Evolutionary conservation across 106 monocot species (phyloP).

Genomic region (Acorus gramineus): DNA sequence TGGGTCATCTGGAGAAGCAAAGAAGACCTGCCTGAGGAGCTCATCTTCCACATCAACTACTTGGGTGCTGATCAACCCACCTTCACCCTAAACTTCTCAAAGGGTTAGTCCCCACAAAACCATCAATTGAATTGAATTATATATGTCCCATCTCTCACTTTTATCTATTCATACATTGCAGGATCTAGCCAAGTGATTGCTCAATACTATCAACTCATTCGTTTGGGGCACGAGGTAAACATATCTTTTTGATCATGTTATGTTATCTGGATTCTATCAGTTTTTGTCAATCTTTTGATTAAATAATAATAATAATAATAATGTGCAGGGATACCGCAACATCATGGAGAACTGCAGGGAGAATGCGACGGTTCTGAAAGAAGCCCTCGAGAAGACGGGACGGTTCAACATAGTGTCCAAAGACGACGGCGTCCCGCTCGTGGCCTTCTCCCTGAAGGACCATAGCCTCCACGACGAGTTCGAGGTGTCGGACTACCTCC

Average conservation of each 20-base stretch:
- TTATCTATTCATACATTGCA: slow-evolving; percentile 5
- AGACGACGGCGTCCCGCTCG: slow-evolving; percentile 83
- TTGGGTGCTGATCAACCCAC: slow-evolving; percentile 91
- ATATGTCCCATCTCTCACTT: neutral
- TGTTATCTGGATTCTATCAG: too few species aligned
- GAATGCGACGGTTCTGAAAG: slow-evolving; percentile 67
- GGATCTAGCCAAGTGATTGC: slow-evolving; percentile 90
- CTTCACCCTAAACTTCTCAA: slow-evolving; percentile 97
- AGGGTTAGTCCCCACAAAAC: slow-evolving; percentile 30
- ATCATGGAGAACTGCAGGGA: slow-evolving; percentile 90
- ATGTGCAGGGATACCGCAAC: slow-evolving; percentile 74
- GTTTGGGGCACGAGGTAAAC: slow-evolving; percentile 68
- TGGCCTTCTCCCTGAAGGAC: slow-evolving; percentile 87
- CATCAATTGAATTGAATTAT: neutral
- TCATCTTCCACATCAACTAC: slow-evolving; percentile 91
- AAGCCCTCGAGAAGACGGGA: slow-evolving; percentile 53
- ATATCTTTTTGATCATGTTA: too few species aligned
- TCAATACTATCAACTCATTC: slow-evolving; percentile 92
- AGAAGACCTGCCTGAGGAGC: slow-evolving; percentile 86
- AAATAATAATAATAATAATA: too few species aligned
- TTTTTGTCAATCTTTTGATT: too few species aligned
- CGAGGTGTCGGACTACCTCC: slow-evolving; percentile 67
- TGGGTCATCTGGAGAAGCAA: slow-evolving; percentile 93
- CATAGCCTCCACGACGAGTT: slow-evolving; percentile 55
- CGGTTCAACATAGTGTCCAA: slow-evolving; percentile 73